Percentiles rank a stretch among this genome's conserved stretches.
These are phyloP conservation scores for Calycina herbarum DNA, from an alignment of 2,329 filamentous ascomycete genomes.

Conservation along the genomic window DNA sequence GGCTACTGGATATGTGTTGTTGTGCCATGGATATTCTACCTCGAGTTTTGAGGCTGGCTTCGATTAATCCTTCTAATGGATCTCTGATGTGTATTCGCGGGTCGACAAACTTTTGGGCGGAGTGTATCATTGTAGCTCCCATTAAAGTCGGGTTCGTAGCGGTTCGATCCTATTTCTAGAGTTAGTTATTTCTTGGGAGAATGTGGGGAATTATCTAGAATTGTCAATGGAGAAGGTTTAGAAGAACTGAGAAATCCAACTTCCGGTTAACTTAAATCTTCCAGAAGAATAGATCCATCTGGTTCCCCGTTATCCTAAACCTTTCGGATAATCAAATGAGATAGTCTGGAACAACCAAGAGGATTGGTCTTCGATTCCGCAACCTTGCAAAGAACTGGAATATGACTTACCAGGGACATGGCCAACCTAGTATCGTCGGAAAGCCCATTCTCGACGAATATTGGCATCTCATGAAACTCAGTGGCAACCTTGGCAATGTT, in stretches of 20 bases:
- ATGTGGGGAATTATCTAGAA: too few relatives aligned
- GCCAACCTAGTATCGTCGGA: conserved; percentile 57
- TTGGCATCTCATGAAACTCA: conserved; percentile 72
- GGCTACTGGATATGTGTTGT: conserved; percentile 7
- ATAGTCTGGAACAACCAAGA: too few relatives aligned
- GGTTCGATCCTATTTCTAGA: conserved; percentile 40
- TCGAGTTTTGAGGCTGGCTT: conserved; percentile 30
- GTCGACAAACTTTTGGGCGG: conserved; percentile 54
- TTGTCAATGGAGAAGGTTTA: too few relatives aligned
- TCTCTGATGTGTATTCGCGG: conserved; percentile 35
- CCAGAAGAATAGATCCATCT: too few relatives aligned
- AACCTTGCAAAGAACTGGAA: too few relatives aligned
- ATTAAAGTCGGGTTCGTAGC: conserved; percentile 50
- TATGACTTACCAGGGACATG: conserved; percentile 60
- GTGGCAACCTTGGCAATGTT: conserved; percentile 66
- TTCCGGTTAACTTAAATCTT: too few relatives aligned
- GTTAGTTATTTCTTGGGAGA: too few relatives aligned
- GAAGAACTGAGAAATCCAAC: too few relatives aligned
- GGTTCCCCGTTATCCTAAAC: too few relatives aligned
- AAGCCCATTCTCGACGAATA: conserved; percentile 65
- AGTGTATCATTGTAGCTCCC: conserved; percentile 53
- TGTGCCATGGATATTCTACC: neutral
- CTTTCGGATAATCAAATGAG: too few relatives aligned
- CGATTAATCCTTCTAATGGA: conserved; percentile 22
- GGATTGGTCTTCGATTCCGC: too few relatives aligned